Percentiles rank a stretch among this genome's conserved stretches.
phyloP scores from a whole-genome alignment of 305 asterid species.

The Solanum hybrid region DNA sequence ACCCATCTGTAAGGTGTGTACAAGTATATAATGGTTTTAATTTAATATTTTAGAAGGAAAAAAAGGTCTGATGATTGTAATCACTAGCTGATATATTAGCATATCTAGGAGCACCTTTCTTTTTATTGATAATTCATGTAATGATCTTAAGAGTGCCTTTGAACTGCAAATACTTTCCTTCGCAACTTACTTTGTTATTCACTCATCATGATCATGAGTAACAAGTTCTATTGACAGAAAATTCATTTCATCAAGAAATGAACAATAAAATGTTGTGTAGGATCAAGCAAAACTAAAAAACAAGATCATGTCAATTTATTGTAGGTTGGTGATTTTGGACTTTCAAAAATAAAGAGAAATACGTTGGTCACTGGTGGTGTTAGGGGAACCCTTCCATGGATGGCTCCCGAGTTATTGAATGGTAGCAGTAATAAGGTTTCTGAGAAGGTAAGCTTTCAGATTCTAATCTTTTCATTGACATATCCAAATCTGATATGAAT shows the following conservation, averaged over 20 bases:
- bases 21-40: neutral
- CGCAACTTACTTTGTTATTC: neutral
- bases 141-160: neutral
- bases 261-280: neutral
- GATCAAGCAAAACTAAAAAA: neutral
- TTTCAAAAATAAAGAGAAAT: constrained; percentile 86
- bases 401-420: constrained; percentile 88
- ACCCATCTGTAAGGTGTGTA: constrained; percentile 71
- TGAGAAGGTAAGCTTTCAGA: constrained; percentile 37
- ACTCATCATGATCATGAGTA: neutral
- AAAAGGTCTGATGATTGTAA: neutral
- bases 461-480: neutral
- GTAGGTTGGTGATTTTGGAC: constrained; percentile 75
- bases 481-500: neutral
- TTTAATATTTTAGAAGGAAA: neutral
- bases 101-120: neutral
- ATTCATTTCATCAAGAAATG: neutral
- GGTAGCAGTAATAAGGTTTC: constrained; percentile 88
- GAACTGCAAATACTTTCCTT: neutral
- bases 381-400: constrained; percentile 94
- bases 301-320: neutral
- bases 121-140: neutral
- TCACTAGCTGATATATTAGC: neutral
- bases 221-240: neutral
- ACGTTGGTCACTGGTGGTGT: constrained; percentile 92